A percentile compares a stretch with the other conserved stretches of the same genome.
Evolutionary conservation across 2,329 filamentous ascomycete species (phyloP).

Genomic region (Anthostomella pinea): DNA sequence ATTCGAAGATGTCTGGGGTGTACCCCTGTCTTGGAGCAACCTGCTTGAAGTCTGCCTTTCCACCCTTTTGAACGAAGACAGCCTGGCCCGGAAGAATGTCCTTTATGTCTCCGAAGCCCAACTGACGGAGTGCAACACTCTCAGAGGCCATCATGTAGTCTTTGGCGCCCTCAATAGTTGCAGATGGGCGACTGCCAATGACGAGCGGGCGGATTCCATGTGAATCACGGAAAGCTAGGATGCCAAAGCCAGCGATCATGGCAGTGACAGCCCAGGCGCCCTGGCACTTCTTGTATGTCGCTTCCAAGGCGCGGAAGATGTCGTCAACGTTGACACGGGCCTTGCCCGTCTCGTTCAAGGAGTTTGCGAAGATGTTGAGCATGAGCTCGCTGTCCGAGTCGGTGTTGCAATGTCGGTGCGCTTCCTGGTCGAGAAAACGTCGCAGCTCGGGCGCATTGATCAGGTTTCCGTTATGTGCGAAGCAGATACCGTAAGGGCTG

Average conservation of each 20-base stretch:
- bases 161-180: conserved; percentile 51
- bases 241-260: conserved; percentile 80
- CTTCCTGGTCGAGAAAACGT: conserved; percentile 47
- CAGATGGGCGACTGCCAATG: conserved; percentile 61
- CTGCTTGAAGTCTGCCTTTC: conserved; percentile 66
- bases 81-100: conserved; percentile 74
- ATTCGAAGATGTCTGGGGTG: conserved; percentile 59
- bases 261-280: conserved; percentile 81
- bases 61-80: conserved; percentile 72
- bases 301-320: conserved; percentile 68
- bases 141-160: conserved; percentile 85
- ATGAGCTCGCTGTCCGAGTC: conserved; percentile 24
- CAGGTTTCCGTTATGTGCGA: conserved; percentile 74
- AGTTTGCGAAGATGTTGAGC: conserved; percentile 75
- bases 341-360: conserved; percentile 80
- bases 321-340: conserved; percentile 79
- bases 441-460: conserved; percentile 70
- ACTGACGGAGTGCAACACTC: conserved; percentile 69
- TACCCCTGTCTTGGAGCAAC: conserved; percentile 63
- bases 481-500: conserved; percentile 69
- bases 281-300: conserved; percentile 71
- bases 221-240: conserved; percentile 64
- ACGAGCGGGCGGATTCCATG: conserved; percentile 79
- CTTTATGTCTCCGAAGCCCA: conserved; percentile 65
- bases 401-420: conserved; percentile 67